Base-by-base conservation (phyloP, 768 basidiomycete genomes). In the Macrolepiota dolichaula region DNA sequence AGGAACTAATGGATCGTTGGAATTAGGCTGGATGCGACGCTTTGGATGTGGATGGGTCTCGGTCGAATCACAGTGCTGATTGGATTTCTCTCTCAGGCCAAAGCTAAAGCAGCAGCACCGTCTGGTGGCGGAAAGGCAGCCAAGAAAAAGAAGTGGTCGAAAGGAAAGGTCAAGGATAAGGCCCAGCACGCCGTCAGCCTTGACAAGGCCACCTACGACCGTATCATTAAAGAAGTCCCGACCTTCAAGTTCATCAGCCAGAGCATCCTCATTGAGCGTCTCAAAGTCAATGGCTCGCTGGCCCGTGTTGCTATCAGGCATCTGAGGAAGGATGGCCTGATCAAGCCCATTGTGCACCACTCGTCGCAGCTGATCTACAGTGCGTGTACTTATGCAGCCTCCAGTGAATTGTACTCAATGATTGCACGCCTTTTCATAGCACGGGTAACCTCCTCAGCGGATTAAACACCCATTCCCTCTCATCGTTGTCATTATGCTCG, bases 131-230 rank as follows among this genome's bases (percentile, higher is more conserved):
- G 42, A 44, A 94, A 94, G 76, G 79, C 90, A 72, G 93, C 92
- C 65, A 98, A 98, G 86, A 98, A 98, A 87, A 98, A 98, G 93
- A 98, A 98, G 86, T 98, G 96, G 96, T 97, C 94, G 69, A 98
- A 98, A 86, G 97, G 97, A 75, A 98, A 98, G 82, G 97, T 99
- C 77, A 99, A 99, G 90, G 97, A 99, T 82, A 99, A 98, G 89
- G 94, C 96, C 71, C 88, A 92, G 73, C 96, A 98, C 85, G 85
- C 93, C 69, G 95, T 98, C 77, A 81, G 88, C 68, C 88, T 96
- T 71, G 96, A 98, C 84, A 96, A 98, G 83, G 67, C 87, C 58
- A 91, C 89, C 68, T 96, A 77, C 78, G 93, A 95, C 80, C 91
- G 92, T 71, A 94, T 97, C 82, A 75, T 96, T 72, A 98, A 98